phyloP scores from a whole-genome alignment of 257 asterid genomes.

The Lycium ferocissimum region DNA sequence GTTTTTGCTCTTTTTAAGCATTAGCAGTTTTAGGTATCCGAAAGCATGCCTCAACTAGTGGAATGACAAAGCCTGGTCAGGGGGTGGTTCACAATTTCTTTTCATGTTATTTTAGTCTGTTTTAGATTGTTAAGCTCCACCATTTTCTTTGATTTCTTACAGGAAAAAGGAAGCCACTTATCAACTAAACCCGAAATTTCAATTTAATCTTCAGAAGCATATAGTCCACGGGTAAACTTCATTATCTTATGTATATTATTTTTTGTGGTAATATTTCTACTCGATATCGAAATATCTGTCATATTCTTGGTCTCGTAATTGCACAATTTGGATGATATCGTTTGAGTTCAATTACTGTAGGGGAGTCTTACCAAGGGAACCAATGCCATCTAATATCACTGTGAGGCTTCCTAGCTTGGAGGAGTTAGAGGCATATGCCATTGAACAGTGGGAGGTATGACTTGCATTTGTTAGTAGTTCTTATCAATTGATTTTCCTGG shows the following conservation, averaged over 20 bases:
- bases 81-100: background rate
- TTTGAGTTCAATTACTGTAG: slow-evolving; percentile 53
- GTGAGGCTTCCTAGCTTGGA: slow-evolving; percentile 90
- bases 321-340: slow-evolving; percentile 32
- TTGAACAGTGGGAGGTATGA: slow-evolving; percentile 94
- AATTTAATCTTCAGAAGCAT: slow-evolving; percentile 82
- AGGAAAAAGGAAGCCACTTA: slow-evolving; percentile 87
- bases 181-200: slow-evolving; percentile 73
- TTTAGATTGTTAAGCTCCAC: slow-evolving; percentile 31
- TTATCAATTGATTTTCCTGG: slow-evolving; percentile 30
- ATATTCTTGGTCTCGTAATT: slow-evolving; percentile 14
- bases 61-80: background rate
- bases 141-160: slow-evolving; percentile 42
- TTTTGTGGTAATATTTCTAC: slow-evolving; percentile 28
- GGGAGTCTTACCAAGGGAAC: slow-evolving; percentile 94
- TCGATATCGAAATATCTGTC: slow-evolving; percentile 18
- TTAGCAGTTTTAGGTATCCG: background rate
- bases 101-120: slow-evolving; percentile 10
- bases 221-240: slow-evolving; percentile 77
- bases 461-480: slow-evolving; percentile 30
- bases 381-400: slow-evolving; percentile 81
- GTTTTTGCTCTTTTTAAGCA: slow-evolving; percentile 22
- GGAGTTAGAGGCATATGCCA: slow-evolving; percentile 89
- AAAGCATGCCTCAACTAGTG: slow-evolving; percentile 19
- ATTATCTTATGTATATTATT: slow-evolving; percentile 24